Evolutionary conservation across 129 eudicot species (phyloP), one percentile per base, ranked within the genome.

Genomic region (Artemisia annua): DNA sequence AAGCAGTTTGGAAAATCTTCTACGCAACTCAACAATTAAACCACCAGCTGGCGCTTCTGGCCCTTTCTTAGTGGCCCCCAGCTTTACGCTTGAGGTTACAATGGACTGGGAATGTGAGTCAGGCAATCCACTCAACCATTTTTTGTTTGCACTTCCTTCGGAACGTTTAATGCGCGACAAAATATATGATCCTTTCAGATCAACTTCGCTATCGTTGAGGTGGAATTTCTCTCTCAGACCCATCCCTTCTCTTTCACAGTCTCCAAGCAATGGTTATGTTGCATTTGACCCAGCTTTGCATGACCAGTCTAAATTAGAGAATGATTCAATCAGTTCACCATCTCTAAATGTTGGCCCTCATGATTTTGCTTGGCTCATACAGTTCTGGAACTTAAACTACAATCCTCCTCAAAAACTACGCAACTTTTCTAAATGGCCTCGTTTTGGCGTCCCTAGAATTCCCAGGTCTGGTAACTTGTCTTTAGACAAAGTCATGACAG

Each of bases 21-120:
- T 81, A 28, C 85, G 90, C 20, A 84, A 83, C 69, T 78, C 89
- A 66, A 70, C 82, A 57, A 63, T 79, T 66, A 94, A 84, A 81
- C 93, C 83, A 51, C 87, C 89, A 48, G 50, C 88, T 76, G 92
- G 85, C 15, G 60, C 81, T 52, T 72, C 80, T 81, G 80, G 71
- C 17, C 81, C 92, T 84, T 87, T 90, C 63, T 66, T 94, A 67
- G 97, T 90, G 78, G 96, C 88, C 54, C 99, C 99, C 3, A 49
- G 75, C 78, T 90, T 94, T 68, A 83, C 84, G 14, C 67, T 94
- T 28, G 99, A 90, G 85, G 97, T 90, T 35, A 87, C 86, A 16
- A 94, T 94, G 99, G 96, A 86, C 10, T 94, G 99, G 99, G 96
- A 87, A 65, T 94, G 99, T 73, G 97, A 88, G 64, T 94, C 99